These are phyloP conservation scores for Aspergillus sp. DNA, from an alignment of 2,329 filamentous ascomycete species.

Conservation along the genomic window DNA sequence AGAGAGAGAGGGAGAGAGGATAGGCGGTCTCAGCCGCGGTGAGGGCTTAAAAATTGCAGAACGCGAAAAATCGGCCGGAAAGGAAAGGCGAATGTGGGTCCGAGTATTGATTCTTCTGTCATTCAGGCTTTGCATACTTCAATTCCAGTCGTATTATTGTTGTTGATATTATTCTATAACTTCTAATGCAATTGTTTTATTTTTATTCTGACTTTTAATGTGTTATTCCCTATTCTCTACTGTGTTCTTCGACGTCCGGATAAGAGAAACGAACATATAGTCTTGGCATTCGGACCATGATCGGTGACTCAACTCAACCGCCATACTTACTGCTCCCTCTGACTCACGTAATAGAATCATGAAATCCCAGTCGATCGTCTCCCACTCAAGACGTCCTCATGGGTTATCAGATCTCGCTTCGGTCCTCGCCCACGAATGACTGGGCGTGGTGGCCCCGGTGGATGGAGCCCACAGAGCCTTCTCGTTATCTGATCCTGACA, in stretches of 20 bases:
- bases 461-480: conserved; percentile 6
- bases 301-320: conserved; percentile 1
- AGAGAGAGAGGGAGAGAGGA: conserved; percentile 2
- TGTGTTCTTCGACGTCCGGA: too few species aligned
- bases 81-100: not conserved
- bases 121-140: too few species aligned
- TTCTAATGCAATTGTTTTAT: too few species aligned
- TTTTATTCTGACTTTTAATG: too few species aligned
- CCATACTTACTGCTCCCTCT: conserved; percentile 2
- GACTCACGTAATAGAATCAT: conserved; percentile 13
- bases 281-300: not conserved
- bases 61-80: not conserved
- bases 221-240: too few species aligned
- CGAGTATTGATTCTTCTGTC: not conserved
- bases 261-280: not conserved
- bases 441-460: not conserved
- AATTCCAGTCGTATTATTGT: too few species aligned
- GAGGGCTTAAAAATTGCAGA: conserved; percentile 2
- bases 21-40: not conserved
- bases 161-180: too few species aligned
- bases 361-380: conserved; percentile 4
- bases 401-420: conserved; percentile 9
- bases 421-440: not conserved
- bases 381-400: not conserved
- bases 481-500: conserved; percentile 21